phyloP scores from a whole-genome alignment of 306 rosid species.

The Fragaria ananassa region DNA sequence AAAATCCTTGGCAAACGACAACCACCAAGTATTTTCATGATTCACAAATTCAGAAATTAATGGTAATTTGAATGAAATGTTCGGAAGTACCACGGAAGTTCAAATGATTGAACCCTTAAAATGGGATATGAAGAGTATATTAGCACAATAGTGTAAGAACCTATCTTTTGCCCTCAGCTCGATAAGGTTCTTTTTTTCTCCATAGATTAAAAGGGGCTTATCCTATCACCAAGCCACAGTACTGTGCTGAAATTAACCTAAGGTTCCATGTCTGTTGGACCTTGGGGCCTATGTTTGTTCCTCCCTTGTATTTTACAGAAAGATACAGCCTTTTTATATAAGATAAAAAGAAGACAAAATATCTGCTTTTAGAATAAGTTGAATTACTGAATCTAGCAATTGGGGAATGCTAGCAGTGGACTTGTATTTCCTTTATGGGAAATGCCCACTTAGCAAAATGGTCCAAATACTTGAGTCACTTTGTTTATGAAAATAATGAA shows the following conservation, averaged over 20 bases:
- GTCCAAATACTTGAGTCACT: background rate
- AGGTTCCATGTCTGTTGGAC: background rate
- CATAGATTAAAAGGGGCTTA: background rate
- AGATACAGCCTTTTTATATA: background rate
- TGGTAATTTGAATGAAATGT: background rate
- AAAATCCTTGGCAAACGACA: background rate
- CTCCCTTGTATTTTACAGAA: background rate
- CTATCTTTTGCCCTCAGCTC: background rate
- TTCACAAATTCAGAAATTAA: background rate
- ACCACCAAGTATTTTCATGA: background rate
- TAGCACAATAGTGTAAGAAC: background rate
- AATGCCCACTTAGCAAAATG: background rate
- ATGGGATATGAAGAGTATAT: background rate
- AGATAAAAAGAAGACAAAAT: background rate
- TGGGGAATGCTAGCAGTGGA: background rate
- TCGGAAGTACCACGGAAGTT: background rate
- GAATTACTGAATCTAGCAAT: background rate
- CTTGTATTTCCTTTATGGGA: background rate
- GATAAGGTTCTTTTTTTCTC: background rate
- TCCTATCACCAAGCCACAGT: background rate
- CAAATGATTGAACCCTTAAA: background rate
- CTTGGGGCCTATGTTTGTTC: background rate
- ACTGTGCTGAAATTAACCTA: background rate
- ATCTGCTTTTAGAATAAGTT: background rate
- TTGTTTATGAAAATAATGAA: background rate